phyloP scores from a whole-genome alignment of 2,329 filamentous ascomycete genomes.

The Epichloe sibirici region DNA sequence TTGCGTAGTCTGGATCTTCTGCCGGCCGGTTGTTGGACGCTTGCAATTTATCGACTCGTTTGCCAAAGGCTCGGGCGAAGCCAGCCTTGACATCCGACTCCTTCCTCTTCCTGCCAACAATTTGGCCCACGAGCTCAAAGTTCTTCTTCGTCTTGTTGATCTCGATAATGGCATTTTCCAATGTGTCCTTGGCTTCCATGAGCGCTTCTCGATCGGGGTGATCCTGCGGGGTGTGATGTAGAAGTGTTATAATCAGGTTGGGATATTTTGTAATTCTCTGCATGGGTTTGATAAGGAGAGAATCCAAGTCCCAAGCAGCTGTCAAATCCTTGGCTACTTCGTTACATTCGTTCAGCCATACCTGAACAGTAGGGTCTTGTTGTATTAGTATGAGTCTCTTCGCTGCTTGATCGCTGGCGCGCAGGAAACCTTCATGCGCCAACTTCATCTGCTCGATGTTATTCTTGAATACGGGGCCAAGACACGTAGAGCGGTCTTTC shows the following conservation, averaged over 20 bases:
- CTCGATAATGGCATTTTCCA: conserved; percentile 61
- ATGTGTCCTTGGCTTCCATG: conserved; percentile 33
- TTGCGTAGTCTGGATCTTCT: conserved; percentile 72
- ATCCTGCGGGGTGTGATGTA: conserved; percentile 65
- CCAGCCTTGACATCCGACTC: conserved; percentile 80
- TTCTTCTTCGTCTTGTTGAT: conserved; percentile 97
- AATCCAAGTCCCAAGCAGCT: conserved; percentile 87
- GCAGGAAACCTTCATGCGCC: conserved; percentile 49
- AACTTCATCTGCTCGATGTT: conserved; percentile 50
- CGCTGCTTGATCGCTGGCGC: conserved; percentile 50
- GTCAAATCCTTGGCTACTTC: conserved; percentile 87
- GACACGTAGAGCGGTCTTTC: conserved; percentile 38
- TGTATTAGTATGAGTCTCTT: conserved; percentile 51
- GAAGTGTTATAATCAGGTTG: conserved; percentile 66
- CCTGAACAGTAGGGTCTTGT: conserved; percentile 50
- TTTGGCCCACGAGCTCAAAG: conserved; percentile 81
- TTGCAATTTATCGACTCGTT: conserved; percentile 75
- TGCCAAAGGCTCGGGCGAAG: conserved; percentile 79
- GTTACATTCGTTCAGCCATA: conserved; percentile 91
- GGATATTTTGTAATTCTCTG: conserved; percentile 92
- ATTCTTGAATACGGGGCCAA: conserved; percentile 41
- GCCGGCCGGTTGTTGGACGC: conserved; percentile 46
- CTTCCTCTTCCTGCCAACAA: conserved; percentile 73
- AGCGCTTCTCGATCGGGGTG: conserved; percentile 72
- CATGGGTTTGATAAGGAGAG: conserved; percentile 92